Evolutionary conservation across 192 early-diverging fungal species (phyloP), one percentile per base, ranked within the genome.

Genomic region (Endogone sp.): DNA sequence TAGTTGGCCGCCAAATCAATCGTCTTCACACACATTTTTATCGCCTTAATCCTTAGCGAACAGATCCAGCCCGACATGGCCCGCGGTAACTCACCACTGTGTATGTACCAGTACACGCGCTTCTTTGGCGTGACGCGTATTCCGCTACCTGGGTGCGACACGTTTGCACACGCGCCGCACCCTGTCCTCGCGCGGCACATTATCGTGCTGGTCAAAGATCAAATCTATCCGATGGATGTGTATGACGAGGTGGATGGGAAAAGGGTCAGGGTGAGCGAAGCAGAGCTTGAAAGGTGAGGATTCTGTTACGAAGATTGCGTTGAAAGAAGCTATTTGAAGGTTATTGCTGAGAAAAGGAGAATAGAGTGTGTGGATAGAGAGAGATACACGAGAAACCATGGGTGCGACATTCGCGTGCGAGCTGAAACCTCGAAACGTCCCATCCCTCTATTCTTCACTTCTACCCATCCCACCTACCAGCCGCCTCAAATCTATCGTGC

Each of bases 21-120:
- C n/a, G n/a, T n/a, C n/a, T n/a, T n/a, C n/a, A n/a, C n/a, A n/a
- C n/a, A n/a, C n/a, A n/a, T n/a, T n/a, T n/a, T n/a, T n/a, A n/a
- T n/a, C n/a, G n/a, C n/a, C n/a, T n/a, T n/a, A n/a, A n/a, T n/a
- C n/a, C 24, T 2, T 68, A 85, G 80, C 27, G 70, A 82, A 69
- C 68, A 72, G 21, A 23, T 94, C 31, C 89, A 90, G 0, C 66
- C 87, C 21, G 93, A 94, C n/a, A 82, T 72, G 68, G 1, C 64
- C 56, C 90, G 87, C 9, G 85, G 82, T 60, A 76, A 76, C 1
- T 88, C 90, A 3, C 82, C 91, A 13, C 75, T 88, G 31, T 93
- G 93, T 72, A 95, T 97, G 94, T 69, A 90, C 75, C 95, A 97
- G 77, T 97, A 95, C 75, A 80, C 82, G 27, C 73, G 87, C 37